phyloP scores from a whole-genome alignment of 2,329 filamentous ascomycete species.

The Colletotrichum sp. region DNA sequence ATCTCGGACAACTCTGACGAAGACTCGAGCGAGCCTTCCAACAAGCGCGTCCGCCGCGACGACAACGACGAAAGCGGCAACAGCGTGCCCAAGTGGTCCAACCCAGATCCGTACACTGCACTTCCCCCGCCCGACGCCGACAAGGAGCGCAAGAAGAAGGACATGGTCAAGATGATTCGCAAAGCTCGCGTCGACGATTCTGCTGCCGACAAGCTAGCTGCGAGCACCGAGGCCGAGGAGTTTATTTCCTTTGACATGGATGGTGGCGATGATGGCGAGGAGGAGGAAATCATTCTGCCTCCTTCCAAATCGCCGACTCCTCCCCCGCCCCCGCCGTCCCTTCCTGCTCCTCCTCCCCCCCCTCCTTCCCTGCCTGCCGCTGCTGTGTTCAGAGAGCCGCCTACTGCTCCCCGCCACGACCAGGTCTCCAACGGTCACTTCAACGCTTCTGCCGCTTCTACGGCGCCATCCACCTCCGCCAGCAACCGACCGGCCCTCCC shows the following conservation, averaged over 20 bases:
- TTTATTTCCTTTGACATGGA: constrained; percentile 87
- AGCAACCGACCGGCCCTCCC: constrained; percentile 25
- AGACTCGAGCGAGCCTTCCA: constrained; percentile 42
- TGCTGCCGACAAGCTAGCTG: constrained; percentile 48
- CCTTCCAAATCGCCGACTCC: constrained; percentile 11
- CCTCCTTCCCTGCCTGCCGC: neutral
- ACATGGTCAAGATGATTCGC: constrained; percentile 89
- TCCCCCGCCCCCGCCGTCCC: constrained; percentile 6
- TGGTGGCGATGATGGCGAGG: constrained; percentile 53
- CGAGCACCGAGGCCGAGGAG: constrained; percentile 70
- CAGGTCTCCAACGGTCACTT: neutral
- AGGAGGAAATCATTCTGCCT: constrained; percentile 26
- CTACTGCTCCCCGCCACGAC: constrained; percentile 1
- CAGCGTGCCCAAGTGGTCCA: constrained; percentile 83
- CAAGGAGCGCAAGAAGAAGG: constrained; percentile 74
- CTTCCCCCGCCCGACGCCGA: constrained; percentile 78
- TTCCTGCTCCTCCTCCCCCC: neutral
- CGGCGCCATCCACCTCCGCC: constrained; percentile 24
- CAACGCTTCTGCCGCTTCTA: constrained; percentile 23
- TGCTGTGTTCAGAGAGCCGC: neutral
- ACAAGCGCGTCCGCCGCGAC: constrained; percentile 46
- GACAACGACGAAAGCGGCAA: constrained; percentile 40
- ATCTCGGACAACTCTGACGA: constrained; percentile 56
- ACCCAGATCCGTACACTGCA: constrained; percentile 91
- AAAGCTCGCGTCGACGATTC: constrained; percentile 75